Evolutionary conservation across 2,329 filamentous ascomycete genomes (phyloP).

Genomic region (Fusarium citri): DNA sequence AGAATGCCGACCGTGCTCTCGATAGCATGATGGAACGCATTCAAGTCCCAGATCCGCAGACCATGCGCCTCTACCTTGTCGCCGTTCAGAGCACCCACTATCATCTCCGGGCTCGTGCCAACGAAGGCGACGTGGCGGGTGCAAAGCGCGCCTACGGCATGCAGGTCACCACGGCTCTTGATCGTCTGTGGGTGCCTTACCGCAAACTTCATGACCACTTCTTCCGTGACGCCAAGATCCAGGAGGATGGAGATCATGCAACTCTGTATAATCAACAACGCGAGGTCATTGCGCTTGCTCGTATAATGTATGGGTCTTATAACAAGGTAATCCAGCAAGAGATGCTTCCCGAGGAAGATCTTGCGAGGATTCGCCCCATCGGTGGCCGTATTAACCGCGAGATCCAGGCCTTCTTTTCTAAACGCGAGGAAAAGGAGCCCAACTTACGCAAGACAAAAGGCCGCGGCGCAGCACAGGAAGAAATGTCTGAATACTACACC

Average conservation of each 20-base stretch:
- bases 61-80: constrained; percentile 67
- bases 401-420: constrained; percentile 52
- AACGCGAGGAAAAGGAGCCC: constrained; percentile 51
- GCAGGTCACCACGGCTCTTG: constrained; percentile 64
- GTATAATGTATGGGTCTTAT: constrained; percentile 59
- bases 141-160: constrained; percentile 60
- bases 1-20: constrained; percentile 73
- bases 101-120: constrained; percentile 50
- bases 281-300: constrained; percentile 59
- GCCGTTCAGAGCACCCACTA: constrained; percentile 63
- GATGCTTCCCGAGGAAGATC: constrained; percentile 52
- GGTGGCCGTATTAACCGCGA: constrained; percentile 54
- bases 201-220: constrained; percentile 53
- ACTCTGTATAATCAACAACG: constrained; percentile 52
- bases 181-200: constrained; percentile 64
- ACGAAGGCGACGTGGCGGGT: constrained; percentile 47
- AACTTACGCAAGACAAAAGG: constrained; percentile 43
- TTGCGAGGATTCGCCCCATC: constrained; percentile 49
- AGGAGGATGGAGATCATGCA: constrained; percentile 42
- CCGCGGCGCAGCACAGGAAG: constrained; percentile 34
- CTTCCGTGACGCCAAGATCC: constrained; percentile 46
- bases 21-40: constrained; percentile 66
- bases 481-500: constrained; percentile 33
- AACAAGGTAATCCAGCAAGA: constrained; percentile 58
- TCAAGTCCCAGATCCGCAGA: constrained; percentile 60